Conservation (phyloP, 2,329 filamentous ascomycete genomes). For the Aureobasidium sp. region DNA sequence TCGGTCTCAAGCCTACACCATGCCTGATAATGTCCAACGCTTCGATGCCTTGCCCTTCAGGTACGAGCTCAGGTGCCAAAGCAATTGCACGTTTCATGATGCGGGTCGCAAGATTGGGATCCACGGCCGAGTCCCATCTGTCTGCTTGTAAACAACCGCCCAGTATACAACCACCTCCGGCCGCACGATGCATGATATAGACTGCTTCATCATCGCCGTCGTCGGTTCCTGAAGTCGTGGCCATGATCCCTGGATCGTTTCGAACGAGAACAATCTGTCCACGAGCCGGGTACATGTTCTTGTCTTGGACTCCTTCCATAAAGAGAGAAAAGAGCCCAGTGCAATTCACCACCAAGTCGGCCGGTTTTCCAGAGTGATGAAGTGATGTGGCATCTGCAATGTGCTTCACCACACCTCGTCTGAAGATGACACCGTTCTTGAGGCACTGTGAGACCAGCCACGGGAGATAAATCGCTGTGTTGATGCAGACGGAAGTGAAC, state of each 20-base stretch:
- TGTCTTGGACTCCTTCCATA: constrained; percentile 75
- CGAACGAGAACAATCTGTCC: constrained; percentile 79
- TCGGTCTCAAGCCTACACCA: constrained; percentile 71
- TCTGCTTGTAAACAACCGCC: constrained; percentile 77
- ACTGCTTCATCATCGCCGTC: constrained; percentile 63
- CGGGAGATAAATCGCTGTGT: constrained; percentile 77
- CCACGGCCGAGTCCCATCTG: constrained; percentile 70
- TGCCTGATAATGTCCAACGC: constrained; percentile 69
- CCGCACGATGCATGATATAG: constrained; percentile 77
- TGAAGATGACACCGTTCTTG: constrained; percentile 55
- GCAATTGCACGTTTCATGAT: constrained; percentile 75
- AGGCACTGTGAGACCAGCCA: constrained; percentile 78
- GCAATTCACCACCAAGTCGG: constrained; percentile 72
- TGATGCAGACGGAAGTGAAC: constrained; percentile 86
- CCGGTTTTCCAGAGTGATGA: constrained; percentile 49
- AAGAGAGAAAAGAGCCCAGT: constrained; percentile 68
- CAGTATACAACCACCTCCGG: constrained; percentile 68
- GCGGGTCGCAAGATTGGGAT: constrained; percentile 67
- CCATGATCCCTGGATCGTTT: constrained; percentile 66
- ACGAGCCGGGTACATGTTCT: constrained; percentile 62
- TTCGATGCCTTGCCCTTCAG: constrained; percentile 57
- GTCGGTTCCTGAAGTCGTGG: constrained; percentile 60
- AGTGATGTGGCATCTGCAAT: constrained; percentile 58
- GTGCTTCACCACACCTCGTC: constrained; percentile 45
- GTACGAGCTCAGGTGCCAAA: constrained; percentile 54